Evolutionary conservation across 208 protist species (phyloP), one percentile per base, ranked within the genome.

Genomic region (Wallacemonas sp.): DNA sequence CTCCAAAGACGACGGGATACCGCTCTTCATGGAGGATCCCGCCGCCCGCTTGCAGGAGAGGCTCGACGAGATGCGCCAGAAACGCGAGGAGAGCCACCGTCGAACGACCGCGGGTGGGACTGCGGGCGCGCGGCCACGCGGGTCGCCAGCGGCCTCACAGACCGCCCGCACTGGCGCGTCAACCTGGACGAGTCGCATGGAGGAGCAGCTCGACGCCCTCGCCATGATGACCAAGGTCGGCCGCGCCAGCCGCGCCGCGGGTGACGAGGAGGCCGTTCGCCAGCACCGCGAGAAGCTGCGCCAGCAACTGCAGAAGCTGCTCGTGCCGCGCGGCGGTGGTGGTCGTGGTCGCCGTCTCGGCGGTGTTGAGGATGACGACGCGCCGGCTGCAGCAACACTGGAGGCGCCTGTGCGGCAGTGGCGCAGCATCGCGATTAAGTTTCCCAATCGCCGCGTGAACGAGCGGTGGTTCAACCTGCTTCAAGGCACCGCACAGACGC

Each of bases 381-480:
- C 19, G 11, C 24, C 5, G 24, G 1, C 14, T 11, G 27, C n/a
- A n/a, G n/a, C 27, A 0, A 26, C 11, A 16, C 60, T 67, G 3
- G 66, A 67, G 16, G 58, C 61, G n/a, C 70, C 76, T 16, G 57
- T 82, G 41, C 76, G 58, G 4, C 41, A 75, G 47, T 92, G 85
- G 84, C 70, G 16, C 24, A 61, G 68, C 26, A 77, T 95, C 24
- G 70, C 82, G 6, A 88, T 95, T 34, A 92, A 93, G 76, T 82
- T 95, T 34, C 83, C 80, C 6, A 89, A 85, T 2, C 80, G 81
- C 0, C 81, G 87, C 17, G 87, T 91, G 47, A 76, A 85, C 63
- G 90, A 95, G 76, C 78, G 90, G 26, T 95, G 90, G 87, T 73
- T 89, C 24, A 95, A 91, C 54, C 58, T 95, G 1, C 73, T 95